phyloP scores from a whole-genome alignment of 345 rosid genomes.

The Brassica incana region DNA sequence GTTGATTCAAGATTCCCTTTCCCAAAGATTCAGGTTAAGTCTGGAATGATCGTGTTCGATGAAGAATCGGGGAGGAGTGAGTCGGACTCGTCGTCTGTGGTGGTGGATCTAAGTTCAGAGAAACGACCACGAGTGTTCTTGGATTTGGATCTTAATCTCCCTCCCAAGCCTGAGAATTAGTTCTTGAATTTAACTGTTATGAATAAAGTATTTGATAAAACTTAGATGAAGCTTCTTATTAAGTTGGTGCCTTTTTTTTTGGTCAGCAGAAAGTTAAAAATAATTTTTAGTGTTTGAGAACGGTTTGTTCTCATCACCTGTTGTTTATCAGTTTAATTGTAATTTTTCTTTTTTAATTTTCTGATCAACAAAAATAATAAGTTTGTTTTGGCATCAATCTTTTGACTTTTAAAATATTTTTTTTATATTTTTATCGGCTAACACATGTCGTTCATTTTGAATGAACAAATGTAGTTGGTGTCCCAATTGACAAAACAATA shows the following conservation, averaged over 20 bases:
- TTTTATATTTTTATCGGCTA: background rate
- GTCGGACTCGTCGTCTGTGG: constrained; percentile 58
- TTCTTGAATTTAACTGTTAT: background rate
- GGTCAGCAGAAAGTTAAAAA: constrained; percentile 15
- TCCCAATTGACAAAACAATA: background rate
- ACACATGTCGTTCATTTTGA: background rate
- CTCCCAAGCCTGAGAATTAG: constrained; percentile 50
- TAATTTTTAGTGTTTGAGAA: background rate
- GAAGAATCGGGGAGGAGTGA: constrained; percentile 40
- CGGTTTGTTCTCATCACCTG: background rate
- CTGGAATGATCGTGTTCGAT: constrained; percentile 28
- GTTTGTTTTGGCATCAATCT: background rate
- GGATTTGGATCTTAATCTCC: constrained; percentile 68
- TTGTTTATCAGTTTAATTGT: background rate
- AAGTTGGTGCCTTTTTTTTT: constrained; percentile 4
- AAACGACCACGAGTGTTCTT: constrained; percentile 30
- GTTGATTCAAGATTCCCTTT: constrained; percentile 35
- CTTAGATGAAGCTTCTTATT: background rate
- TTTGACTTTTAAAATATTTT: background rate
- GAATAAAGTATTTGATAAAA: background rate
- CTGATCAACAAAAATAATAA: background rate
- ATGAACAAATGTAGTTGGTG: background rate
- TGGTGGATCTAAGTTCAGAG: constrained; percentile 39
- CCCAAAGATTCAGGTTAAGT: constrained; percentile 19
- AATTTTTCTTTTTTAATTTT: background rate